A percentile compares a stretch with the other conserved stretches of the same genome.
These are phyloP conservation scores for Pythium utonaiense DNA, from an alignment of 352 stramenopile genomes.

Conservation along the genomic window DNA sequence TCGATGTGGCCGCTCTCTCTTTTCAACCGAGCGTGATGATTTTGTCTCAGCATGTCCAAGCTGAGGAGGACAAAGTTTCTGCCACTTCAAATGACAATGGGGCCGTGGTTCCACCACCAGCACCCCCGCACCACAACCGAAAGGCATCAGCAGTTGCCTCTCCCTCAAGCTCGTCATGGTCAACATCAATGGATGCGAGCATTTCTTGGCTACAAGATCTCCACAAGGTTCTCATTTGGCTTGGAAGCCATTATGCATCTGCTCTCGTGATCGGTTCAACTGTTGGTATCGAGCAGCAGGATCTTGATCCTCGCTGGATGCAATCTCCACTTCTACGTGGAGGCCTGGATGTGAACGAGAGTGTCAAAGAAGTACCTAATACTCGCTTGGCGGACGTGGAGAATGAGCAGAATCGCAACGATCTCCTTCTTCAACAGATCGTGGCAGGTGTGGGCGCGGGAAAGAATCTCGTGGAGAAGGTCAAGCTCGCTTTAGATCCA, in stretches of 20 bases:
- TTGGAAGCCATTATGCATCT: conserved; percentile 36
- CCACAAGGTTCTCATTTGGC: conserved; percentile 32
- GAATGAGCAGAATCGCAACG: conserved; percentile 33
- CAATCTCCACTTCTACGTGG: conserved; percentile 31
- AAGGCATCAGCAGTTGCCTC: neutral
- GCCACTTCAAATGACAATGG: neutral
- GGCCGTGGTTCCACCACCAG: conserved; percentile 4
- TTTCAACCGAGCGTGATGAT: conserved; percentile 25
- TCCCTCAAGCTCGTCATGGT: neutral
- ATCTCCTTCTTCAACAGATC: conserved; percentile 65
- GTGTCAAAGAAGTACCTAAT: neutral
- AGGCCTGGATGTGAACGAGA: neutral
- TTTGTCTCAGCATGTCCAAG: conserved; percentile 27
- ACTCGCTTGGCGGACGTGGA: conserved; percentile 1
- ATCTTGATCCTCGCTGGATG: conserved; percentile 30
- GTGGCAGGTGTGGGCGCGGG: conserved; percentile 65
- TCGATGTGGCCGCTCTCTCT: conserved; percentile 13
- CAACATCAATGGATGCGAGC: conserved; percentile 9
- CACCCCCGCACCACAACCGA: neutral
- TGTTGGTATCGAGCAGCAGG: neutral
- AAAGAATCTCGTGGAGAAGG: conserved; percentile 79
- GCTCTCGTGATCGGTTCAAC: conserved; percentile 26
- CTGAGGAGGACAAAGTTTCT: neutral
- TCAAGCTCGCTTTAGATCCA: conserved; percentile 67
- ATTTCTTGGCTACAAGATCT: conserved; percentile 31